phyloP scores from a whole-genome alignment of 306 rosid genomes.

The Carpinus fangiana region DNA sequence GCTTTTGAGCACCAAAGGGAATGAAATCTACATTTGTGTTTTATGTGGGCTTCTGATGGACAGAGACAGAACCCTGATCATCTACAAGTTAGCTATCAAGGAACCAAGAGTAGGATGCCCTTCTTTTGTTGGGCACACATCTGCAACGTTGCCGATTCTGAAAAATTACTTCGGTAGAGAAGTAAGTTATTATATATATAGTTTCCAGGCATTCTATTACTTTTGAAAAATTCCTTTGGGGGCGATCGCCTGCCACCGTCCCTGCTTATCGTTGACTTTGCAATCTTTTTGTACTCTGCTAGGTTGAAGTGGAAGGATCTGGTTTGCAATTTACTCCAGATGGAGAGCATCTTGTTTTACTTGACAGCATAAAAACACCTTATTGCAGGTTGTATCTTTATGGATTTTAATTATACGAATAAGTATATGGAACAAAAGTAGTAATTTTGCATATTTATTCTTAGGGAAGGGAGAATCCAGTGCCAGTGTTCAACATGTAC shows the following conservation, averaged over 20 bases:
- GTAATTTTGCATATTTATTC: constrained; percentile 25
- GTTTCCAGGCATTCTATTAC: constrained; percentile 11
- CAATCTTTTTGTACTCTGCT: constrained; percentile 13
- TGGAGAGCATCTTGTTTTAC: constrained; percentile 64
- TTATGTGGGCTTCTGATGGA: constrained; percentile 53
- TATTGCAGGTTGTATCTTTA: constrained; percentile 70
- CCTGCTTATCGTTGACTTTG: background rate
- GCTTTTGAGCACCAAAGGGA: constrained; percentile 46
- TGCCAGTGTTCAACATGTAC: constrained; percentile 77
- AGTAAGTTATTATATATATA: constrained; percentile 51
- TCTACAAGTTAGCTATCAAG: constrained; percentile 55
- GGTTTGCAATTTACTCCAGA: constrained; percentile 75
- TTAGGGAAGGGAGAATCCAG: constrained; percentile 59
- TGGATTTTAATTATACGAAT: constrained; percentile 28
- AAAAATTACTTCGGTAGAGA: constrained; percentile 48
- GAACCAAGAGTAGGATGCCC: constrained; percentile 65
- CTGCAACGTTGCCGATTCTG: constrained; percentile 52
- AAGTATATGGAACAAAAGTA: constrained; percentile 20
- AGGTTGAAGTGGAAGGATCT: constrained; percentile 63
- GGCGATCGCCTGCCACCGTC: background rate
- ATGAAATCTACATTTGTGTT: constrained; percentile 62
- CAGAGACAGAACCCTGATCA: constrained; percentile 55
- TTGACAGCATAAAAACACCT: constrained; percentile 72
- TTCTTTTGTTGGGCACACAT: constrained; percentile 64
- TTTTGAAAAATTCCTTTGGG: constrained; percentile 12